Percentiles rank a stretch among this genome's conserved stretches.
Evolutionary conservation across 2,329 filamentous ascomycete species (phyloP).

Genomic region (Shiraia sp.): DNA sequence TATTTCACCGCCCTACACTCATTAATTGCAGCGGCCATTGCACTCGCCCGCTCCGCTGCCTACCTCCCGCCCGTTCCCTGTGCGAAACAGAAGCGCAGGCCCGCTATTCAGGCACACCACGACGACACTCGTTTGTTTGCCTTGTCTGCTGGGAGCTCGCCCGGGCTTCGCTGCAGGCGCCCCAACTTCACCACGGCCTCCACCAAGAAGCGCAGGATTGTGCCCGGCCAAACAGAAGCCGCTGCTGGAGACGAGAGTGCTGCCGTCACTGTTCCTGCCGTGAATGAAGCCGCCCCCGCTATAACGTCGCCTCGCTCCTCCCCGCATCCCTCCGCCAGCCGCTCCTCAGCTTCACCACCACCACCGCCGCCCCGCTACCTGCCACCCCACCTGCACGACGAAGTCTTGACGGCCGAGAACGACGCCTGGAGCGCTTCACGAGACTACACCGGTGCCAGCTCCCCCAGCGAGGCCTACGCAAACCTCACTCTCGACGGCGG

Average conservation of each 20-base stretch:
- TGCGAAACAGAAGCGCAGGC: conserved; percentile 6
- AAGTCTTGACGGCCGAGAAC: conserved; percentile 47
- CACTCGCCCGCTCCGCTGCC: conserved; percentile 18
- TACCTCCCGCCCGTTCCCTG: conserved; percentile 15
- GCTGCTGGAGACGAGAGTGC: conserved; percentile 12
- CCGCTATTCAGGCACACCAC: conserved; percentile 8
- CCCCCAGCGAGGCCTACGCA: conserved; percentile 58
- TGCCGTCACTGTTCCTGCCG: no score
- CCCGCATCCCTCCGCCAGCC: conserved; percentile 38
- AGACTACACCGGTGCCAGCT: conserved; percentile 49
- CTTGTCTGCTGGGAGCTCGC: conserved; percentile 41
- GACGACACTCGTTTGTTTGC: conserved; percentile 6
- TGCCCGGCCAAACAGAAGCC: conserved; percentile 31
- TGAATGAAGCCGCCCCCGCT: conserved; percentile 3
- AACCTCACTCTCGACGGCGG: conserved; percentile 55
- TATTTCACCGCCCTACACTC: conserved; percentile 25
- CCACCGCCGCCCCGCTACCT: conserved; percentile 53
- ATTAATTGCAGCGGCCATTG: conserved; percentile 23
- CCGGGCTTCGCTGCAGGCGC: conserved; percentile 45
- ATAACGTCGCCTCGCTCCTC: conserved; percentile 42
- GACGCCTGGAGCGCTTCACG: conserved; percentile 26
- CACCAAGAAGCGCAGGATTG: conserved; percentile 54
- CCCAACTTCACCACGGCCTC: conserved; percentile 46
- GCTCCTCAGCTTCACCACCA: conserved; percentile 1
- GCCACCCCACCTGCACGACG: conserved; percentile 60